Evolutionary conservation across 805 yeast genomes (phyloP), one percentile per base, ranked within the genome.

Genomic region (Yarrowia phangngaensis): DNA sequence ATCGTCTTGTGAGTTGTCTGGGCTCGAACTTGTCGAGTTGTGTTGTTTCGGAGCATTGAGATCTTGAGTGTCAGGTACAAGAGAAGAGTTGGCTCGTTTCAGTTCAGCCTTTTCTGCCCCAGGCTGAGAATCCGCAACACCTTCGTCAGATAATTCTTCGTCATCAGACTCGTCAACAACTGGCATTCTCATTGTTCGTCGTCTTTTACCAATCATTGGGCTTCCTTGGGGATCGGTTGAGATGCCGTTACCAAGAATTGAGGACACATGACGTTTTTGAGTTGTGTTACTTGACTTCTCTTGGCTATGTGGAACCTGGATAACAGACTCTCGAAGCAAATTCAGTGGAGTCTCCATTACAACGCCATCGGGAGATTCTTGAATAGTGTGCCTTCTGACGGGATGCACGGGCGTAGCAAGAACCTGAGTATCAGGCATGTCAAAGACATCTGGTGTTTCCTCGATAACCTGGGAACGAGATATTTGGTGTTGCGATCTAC

Each of bases 101-200:
- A 29, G 12, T 8, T 30, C 43, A 17, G 23, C 26, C 4, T 4
- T 9, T 4, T 24, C 35, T n/a, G 14, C 8, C 3, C 27, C 32
- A 38, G 45, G 31, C 26, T 38, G 45, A 4, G 45, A 38, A 6
- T 38, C 45, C 0, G 45, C 45, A 1, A 38, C 45, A n/a, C 27
- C 45, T 11, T 38, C 32, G 3, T 38, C 45, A 5, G 43, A 35
- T 22, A 35, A 7, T 8, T 22, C 24, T 22, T 22, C 24, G 9
- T 22, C 24, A 9, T 22, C 24, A 22, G 24, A 8, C 24, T 22
- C 24, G 12, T 38, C 45, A 2, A 38, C 19, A 11, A 38, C 45
- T 6, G 45, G 19, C 32, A 26, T 38, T 19, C 45, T n/a, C 6
- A 28, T 19, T 6, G 11, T 19, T 11, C 32, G 8, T 6, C 17